Evolutionary conservation across 805 yeast species (phyloP), one percentile per base, ranked within the genome.

Genomic region (Monosporozyma aquatica): DNA sequence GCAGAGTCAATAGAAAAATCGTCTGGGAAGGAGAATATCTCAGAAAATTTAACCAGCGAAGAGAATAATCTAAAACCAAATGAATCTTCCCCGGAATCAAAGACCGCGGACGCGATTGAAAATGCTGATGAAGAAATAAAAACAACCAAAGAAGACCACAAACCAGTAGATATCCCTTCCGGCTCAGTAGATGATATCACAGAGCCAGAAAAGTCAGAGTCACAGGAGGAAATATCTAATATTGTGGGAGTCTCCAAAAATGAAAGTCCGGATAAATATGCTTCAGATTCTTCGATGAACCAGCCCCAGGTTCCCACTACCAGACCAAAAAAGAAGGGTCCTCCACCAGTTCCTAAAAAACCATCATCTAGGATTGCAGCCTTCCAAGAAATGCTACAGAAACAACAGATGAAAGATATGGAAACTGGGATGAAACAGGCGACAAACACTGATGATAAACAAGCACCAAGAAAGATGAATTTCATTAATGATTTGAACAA

Each of bases 311-410:
- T 43, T 6, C 44, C 47, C 14, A 22, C 36, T 5, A 38, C 27
- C 2, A 42, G 44, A 37, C 42, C 47, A 32, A 40, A 34, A 26
- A 62, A 54, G 29, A 56, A 52, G 33, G 66, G 68, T 1, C 75
- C 86, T 11, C 87, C 87, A 5, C 80, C 78, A 24, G 78, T 78
- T 20, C 90, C 90, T 3, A 82, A 82, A 53, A 83, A 83, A 51
- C 78, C 86, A 14, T 82, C 90, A 0, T 78, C 87, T 1, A 81
- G 72, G 47, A 83, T 83, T 46, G 87, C 89, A 1, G 87, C 87
- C 0, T 83, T 83, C 58, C 94, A 83, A 55, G 82, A 81, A 53
- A 76, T 81, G 82, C 67, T 83, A 42, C 74, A 74, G 39, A 68
- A 69, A 46, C 72, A 70, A 47, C 79, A 74, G 53, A 56, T 61